Evolutionary conservation across 352 stramenopile species (phyloP).

Genomic region (Phytophthora aleatoria): DNA sequence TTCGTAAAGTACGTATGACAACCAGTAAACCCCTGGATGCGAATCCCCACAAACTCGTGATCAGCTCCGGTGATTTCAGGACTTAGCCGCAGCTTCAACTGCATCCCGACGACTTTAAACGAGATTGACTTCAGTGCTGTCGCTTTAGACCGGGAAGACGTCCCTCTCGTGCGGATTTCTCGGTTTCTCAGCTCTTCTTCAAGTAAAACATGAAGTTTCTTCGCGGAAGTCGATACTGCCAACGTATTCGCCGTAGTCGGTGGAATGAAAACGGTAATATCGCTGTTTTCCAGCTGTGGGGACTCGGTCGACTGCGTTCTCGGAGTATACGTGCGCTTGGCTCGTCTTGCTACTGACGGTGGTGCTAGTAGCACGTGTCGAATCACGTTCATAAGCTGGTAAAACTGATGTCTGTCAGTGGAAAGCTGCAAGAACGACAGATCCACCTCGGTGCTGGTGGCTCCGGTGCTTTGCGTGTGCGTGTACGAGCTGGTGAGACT

Average conservation of each 20-base stretch:
- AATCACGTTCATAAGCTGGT: constrained; percentile 80
- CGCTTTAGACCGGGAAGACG: constrained; percentile 29
- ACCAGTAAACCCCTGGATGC: constrained; percentile 61
- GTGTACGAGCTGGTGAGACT: constrained; percentile 65
- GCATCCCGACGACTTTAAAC: constrained; percentile 62
- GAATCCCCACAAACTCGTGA: constrained; percentile 80
- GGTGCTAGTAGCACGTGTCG: constrained; percentile 76
- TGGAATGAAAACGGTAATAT: constrained; percentile 37
- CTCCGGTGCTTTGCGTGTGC: constrained; percentile 43
- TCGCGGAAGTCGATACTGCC: constrained; percentile 30
- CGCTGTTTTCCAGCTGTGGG: constrained; percentile 28
- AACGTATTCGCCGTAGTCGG: constrained; percentile 17
- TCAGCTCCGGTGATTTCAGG: constrained; percentile 60
- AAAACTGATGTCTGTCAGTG: constrained; percentile 82
- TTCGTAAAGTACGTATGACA: constrained; percentile 74
- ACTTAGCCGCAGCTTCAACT: constrained; percentile 62
- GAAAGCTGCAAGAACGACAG: constrained; percentile 77
- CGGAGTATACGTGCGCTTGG: constrained; percentile 30
- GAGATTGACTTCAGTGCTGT: constrained; percentile 69
- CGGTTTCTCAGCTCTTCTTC: constrained; percentile 71
- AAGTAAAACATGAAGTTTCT: constrained; percentile 65
- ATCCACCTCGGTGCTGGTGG: constrained; percentile 60
- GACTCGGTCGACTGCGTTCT: constrained; percentile 17
- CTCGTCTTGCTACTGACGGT: constrained; percentile 44
- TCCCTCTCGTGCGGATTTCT: constrained; percentile 56